Base-by-base conservation (phyloP, 257 asterid species). In the Solanum appendiculatum region DNA sequence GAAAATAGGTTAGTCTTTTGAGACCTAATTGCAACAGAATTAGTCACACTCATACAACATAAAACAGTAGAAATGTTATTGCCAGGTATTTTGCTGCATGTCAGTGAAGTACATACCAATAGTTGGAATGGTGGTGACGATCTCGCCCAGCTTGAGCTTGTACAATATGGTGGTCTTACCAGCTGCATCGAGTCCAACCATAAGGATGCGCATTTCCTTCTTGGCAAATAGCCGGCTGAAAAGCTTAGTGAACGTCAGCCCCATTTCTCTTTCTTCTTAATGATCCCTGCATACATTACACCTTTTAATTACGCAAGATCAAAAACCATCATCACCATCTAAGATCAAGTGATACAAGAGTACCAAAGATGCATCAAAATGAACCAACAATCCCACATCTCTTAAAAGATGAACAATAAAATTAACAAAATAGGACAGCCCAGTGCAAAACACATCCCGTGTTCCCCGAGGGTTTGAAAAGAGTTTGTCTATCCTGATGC, bases 111-210 rank as follows among this genome's bases (percentile, higher is more conserved):
- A 48, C 85, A 80, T 80, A 80, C 85, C 85, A 80, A 80, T 80
- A 80, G 85, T 80, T 15, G 85, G 85, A 80, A 80, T 80, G 42
- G 85, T 80, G 42, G 85, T 80, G 68, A 80, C 85, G 9, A 80
- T 80, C 63, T 80, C 85, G 15, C 85, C 85, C 66, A 80, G 27
- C 85, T 80, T 80, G 42, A 80, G 85, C 68, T 80, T 80, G 85
- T 80, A 80, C 85, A 80, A 80, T 80, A 80, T 80, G 85, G 85
- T 80, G 66, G 85, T 80, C 68, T 80, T 80, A 80, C 85, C 85
- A 80, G 85, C 85, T 16, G 85, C 85, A 31, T 80, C 85, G 18
- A 80, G 85, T 46, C 85, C 85, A 80, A 80, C 85, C 85, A 80
- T 80, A 29, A 80, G 85, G 6, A 80, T 80, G 16, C 85, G 85